phyloP scores from a whole-genome alignment of 2,329 filamentous ascomycete species.

The Catunica adiposa region DNA sequence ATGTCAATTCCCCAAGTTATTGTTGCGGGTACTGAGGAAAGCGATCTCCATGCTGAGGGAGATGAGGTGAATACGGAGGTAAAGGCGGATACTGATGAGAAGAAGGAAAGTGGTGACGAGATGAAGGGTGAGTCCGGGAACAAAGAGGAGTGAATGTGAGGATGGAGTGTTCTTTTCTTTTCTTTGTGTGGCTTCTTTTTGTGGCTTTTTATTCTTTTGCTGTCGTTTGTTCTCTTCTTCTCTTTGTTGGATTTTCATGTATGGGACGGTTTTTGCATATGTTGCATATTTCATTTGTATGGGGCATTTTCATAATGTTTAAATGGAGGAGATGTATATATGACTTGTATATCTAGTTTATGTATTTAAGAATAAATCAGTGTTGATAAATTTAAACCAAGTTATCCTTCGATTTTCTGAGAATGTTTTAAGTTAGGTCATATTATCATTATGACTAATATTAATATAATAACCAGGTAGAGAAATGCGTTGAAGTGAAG shows the following conservation, averaged over 20 bases:
- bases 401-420: too few species aligned
- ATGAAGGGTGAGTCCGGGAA: too few species aligned
- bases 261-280: not conserved
- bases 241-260: not conserved
- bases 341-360: conserved; percentile 3
- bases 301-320: conserved; percentile 5
- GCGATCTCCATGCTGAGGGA: not conserved
- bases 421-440: too few species aligned
- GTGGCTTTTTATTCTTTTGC: too few species aligned
- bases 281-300: conserved; percentile 9
- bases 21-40: not conserved
- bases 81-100: not conserved
- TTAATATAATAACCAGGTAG: too few species aligned
- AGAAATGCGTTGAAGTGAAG: too few species aligned
- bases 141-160: not conserved
- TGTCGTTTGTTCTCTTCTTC: conserved; percentile 2
- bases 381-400: conserved; percentile 2
- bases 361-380: conserved; percentile 6
- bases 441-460: too few species aligned
- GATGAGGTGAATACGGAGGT: conserved; percentile 1
- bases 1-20: conserved; percentile 4
- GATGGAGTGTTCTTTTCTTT: not conserved
- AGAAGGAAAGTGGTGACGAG: not conserved
- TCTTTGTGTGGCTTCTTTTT: too few species aligned
- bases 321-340: conserved; percentile 3